Conservation (phyloP, 2,329 filamentous ascomycete species). For the Fusarium solani-melongenae region DNA sequence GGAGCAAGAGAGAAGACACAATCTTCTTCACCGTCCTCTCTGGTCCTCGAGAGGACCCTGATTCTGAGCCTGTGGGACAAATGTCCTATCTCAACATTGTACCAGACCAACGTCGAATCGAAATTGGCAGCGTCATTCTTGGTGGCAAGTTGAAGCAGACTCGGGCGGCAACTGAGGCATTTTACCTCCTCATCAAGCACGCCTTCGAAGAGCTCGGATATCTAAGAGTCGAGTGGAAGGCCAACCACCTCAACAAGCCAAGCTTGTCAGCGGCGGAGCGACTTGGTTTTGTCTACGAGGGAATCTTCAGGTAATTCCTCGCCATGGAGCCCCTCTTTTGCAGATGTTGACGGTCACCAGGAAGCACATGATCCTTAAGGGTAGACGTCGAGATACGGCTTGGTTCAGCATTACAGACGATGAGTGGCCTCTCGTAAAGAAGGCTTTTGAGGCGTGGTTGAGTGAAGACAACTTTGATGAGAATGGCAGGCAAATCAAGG, state of each 20-base stretch:
- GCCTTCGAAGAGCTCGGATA: constrained; percentile 65
- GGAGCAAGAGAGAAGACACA: constrained; percentile 46
- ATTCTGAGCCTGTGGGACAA: constrained; percentile 53
- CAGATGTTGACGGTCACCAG: constrained; percentile 17
- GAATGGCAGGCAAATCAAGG: constrained; percentile 61
- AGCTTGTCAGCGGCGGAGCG: constrained; percentile 66
- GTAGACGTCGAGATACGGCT: constrained; percentile 66
- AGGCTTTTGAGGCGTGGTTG: constrained; percentile 66
- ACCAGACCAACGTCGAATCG: constrained; percentile 60
- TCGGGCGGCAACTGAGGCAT: constrained; percentile 65
- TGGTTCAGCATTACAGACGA: constrained; percentile 69
- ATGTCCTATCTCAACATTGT: constrained; percentile 60
- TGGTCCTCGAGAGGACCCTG: constrained; percentile 30
- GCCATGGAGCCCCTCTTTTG: fast-evolving
- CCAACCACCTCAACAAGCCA: constrained; percentile 64
- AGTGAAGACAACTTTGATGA: constrained; percentile 65
- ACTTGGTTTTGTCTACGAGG: constrained; percentile 70
- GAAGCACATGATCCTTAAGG: constrained; percentile 70
- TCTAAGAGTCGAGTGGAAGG: constrained; percentile 73
- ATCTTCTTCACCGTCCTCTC: constrained; percentile 59
- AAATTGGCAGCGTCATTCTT: constrained; percentile 68
- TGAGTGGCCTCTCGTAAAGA: constrained; percentile 65
- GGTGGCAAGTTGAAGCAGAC: constrained; percentile 63
- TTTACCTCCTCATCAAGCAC: constrained; percentile 65
- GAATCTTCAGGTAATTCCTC: constrained; percentile 60